Evolutionary conservation across 139 green algal genomes (phyloP), one percentile per base, ranked within the genome.

Genomic region (Closterium sp.): DNA sequence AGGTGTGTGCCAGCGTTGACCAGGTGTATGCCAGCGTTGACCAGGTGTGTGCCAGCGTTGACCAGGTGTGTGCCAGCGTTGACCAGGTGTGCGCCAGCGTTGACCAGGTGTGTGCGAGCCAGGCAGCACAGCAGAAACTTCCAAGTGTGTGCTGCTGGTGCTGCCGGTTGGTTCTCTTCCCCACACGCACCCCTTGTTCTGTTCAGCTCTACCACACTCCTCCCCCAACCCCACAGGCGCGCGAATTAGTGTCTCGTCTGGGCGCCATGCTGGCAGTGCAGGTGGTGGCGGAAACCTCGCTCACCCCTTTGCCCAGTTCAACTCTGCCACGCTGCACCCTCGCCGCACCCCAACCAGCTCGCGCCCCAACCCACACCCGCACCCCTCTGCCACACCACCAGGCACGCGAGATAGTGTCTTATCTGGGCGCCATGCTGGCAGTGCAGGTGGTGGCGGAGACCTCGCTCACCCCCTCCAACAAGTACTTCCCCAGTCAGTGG

Each of bases 401-500:
- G 50, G 50, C 50, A 73, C 50, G 50, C 0, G 50, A 73, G 13
- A 27, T 73, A 6, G 17, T 73, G 1, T 73, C 50, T 4, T 11
- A 73, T 73, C 50, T 73, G 50, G 50, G 50, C 17, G 17, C 50
- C 50, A 89, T 92, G 32, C 62, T 93, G 91, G 91, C 91, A 30
- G 91, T 91, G 29, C n/a, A 93, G 17, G 85, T 93, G 19, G 22
- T 88, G 29, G 30, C 70, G 1, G 91, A 93, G n/a, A 28, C 85
- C 17, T 87, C 91, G 4, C 91, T 93, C 85, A 93, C 34, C 30
- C 22, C 50, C 0, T 2, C 42, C 85, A 93, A 91, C 85, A 32
- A 28, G 45, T 93, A 93, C 91, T 93, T 91, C 32, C 22, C 22
- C 85, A 89, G 62, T 10, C 28, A 50, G 31, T 93, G 91, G 91